These are phyloP conservation scores for Narthecium ossifragum DNA, from an alignment of 106 monocot genomes.

Conservation along the genomic window DNA sequence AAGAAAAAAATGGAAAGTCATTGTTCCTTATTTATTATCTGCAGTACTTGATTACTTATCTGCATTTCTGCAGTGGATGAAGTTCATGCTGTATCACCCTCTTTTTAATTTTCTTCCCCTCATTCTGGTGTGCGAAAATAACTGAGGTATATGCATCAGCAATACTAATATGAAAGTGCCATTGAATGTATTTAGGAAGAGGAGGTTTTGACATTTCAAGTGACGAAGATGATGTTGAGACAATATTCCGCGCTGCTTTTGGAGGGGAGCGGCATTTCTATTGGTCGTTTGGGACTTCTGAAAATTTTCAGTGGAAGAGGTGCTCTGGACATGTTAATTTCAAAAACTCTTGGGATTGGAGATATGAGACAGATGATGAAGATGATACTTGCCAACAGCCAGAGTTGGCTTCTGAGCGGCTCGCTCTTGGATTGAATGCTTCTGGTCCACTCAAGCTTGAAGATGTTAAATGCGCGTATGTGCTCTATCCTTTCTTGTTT, in stretches of 20 bases:
- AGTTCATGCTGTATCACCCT: neutral
- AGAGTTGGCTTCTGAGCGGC: constrained; percentile 31
- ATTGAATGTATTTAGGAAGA: too few relatives aligned
- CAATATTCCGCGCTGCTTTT: constrained; percentile 57
- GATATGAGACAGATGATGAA: constrained; percentile 47
- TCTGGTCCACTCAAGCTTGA: constrained; percentile 59
- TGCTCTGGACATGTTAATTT: constrained; percentile 21
- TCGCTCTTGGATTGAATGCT: constrained; percentile 45
- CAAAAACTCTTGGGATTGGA: constrained; percentile 37
- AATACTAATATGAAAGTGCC: too few relatives aligned
- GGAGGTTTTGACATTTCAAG: constrained; percentile 39
- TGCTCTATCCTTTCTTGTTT: constrained; percentile 3
- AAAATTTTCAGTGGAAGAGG: constrained; percentile 24
- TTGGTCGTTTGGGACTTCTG: constrained; percentile 46
- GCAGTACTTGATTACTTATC: too few relatives aligned
- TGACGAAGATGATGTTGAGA: constrained; percentile 65
- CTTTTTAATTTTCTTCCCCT: neutral
- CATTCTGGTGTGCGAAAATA: too few relatives aligned
- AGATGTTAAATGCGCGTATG: constrained; percentile 79
- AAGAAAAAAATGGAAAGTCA: too few relatives aligned
- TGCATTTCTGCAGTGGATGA: neutral
- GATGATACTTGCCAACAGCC: constrained; percentile 18
- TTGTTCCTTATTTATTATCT: too few relatives aligned
- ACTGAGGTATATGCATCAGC: too few relatives aligned
- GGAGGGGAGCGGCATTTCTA: constrained; percentile 29